These are phyloP conservation scores for Cordyceps farinosa DNA, from an alignment of 2,329 filamentous ascomycete genomes.

Conservation along the genomic window DNA sequence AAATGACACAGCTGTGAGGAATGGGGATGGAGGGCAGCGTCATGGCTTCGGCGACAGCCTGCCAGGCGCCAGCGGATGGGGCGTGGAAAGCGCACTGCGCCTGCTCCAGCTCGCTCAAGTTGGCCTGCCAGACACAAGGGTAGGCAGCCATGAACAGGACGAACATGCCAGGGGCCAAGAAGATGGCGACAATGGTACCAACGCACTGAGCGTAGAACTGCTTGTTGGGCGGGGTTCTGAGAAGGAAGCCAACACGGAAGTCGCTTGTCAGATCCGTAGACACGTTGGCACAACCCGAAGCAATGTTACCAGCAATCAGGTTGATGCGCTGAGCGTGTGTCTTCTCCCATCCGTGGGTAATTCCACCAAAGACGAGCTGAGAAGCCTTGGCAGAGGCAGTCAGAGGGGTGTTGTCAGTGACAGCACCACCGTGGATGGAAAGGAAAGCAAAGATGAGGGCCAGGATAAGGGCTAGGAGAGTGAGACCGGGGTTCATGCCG, in stretches of 20 bases:
- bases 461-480: constrained; percentile 52
- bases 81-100: constrained; percentile 53
- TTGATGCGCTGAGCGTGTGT: constrained; percentile 61
- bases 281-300: constrained; percentile 52
- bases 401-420: constrained; percentile 58
- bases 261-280: constrained; percentile 55
- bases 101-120: constrained; percentile 34
- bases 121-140: constrained; percentile 58
- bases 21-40: constrained; percentile 49
- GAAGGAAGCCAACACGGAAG: constrained; percentile 65
- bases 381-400: constrained; percentile 66
- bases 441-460: constrained; percentile 58
- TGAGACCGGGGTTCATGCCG: constrained; percentile 54
- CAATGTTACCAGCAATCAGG: constrained; percentile 58
- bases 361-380: constrained; percentile 64
- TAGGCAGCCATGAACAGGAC: constrained; percentile 65
- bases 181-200: constrained; percentile 61
- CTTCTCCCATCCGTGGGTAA: constrained; percentile 51
- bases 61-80: constrained; percentile 63
- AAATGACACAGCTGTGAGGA: constrained; percentile 46
- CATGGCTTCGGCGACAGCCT: constrained; percentile 58
- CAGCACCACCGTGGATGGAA: constrained; percentile 46
- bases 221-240: constrained; percentile 59
- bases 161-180: constrained; percentile 64
- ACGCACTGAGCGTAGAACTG: constrained; percentile 65